Evolutionary conservation across 2,329 filamentous ascomycete genomes (phyloP), one percentile per base, ranked within the genome.

Genomic region (Diplodia intermedia): DNA sequence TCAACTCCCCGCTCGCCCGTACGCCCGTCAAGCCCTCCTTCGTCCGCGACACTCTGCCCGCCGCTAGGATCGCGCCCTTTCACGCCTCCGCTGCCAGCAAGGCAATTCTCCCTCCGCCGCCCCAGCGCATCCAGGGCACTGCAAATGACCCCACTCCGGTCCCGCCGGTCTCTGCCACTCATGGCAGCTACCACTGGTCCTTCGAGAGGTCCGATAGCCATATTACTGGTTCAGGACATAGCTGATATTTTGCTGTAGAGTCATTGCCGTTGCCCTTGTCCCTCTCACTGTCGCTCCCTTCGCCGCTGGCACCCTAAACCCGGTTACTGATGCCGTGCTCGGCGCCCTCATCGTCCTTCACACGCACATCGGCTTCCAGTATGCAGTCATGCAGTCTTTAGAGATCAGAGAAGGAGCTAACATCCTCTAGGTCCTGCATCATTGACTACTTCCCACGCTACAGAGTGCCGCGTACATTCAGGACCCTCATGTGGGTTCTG

Each of bases 141-240:
- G 86, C 94, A 78, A 99, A 99, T 83, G 94, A 98, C 77, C 88
- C 95, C 67, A 91, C 88, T 38, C 88, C 88, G 49, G 81, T 97
- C 29, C 94, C 93, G 55, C 78, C 87, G 26, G 82, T 92, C 65
- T 88, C 86, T 73, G 89, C 94, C 52, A 84, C 89, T 67, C 92
- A 99, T 83, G 95, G 95, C 75, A 96, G 91, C 81, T 99, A 98
- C 85, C 95, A 99, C 87, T 99, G 95, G 95, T 92, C 91, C 69
- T 97, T 97, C 77, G 95, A 99, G 86, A 85, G 89, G 86, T 88
- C 77, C 71, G 40, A 52, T n/a, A 43, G 14, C 56, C n/a, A 20
- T 50, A 18, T 47, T 75, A 49, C 26, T 29, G 11, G 23, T 52
- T n/a, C 26, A n/a, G 52, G 53, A 1, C 20, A 40, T 55, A 23